Evolutionary conservation across 208 protist genomes (phyloP), one percentile per base, ranked within the genome.

Genomic region (Acanthamoeba rhysodes): DNA sequence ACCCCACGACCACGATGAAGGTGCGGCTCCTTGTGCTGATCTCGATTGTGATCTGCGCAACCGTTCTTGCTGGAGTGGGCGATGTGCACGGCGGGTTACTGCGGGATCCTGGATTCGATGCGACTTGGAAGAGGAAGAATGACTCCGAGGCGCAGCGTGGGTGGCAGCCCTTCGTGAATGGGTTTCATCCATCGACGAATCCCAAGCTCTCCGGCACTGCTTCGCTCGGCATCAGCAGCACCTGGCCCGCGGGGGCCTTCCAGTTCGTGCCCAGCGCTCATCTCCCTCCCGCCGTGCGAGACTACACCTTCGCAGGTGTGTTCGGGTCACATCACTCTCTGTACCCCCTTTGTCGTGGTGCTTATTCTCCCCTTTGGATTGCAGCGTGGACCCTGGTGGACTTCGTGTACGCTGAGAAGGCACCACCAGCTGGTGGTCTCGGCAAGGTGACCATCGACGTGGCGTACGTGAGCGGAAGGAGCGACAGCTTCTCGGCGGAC

Each of bases 101-200:
- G 10, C 34, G 20, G 5, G 78, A 87, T 27, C 45, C 78, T 27
- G 78, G 78, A 24, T 87, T 87, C 24, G 78, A 87, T 5, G 48
- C 78, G n/a, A 59, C 78, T 5, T 87, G 78, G 78, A 87, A 87
- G 78, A 34, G n/a, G 12, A 24, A 34, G 34, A 87, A 87, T 34
- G 8, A 29, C 32, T 87, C 78, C 20, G 78, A n/a, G 29, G 48
- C 78, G 8, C 78, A 62, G 14, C 37, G 24, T 12, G n/a, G 18
- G 12, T 87, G 78, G 78, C 78, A 87, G 37, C 78, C 78, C 18
- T 87, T 87, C 48, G 78, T 87, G 48, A 87, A 87, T 37, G 78
- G 78, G 14, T 87, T 87, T 59, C 78, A 87, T 59, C 78, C 78
- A 62, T 87, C 78, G 18, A 87, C 48, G 14, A 87, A 87, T 59